phyloP scores from a whole-genome alignment of 805 yeast species.

The Tetrapisispora arboricola region DNA sequence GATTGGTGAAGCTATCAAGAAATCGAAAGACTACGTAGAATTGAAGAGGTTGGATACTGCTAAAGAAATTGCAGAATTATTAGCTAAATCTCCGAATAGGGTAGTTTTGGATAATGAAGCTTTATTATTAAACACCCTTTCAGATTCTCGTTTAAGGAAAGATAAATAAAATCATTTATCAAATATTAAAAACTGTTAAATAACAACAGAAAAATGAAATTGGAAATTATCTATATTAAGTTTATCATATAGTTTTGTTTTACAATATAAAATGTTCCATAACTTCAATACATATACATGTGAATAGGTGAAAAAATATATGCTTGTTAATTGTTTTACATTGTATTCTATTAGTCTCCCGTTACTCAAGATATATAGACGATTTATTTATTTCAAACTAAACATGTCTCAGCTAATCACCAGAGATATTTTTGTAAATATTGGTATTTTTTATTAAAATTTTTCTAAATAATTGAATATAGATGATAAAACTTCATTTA shows the following conservation, averaged over 20 bases:
- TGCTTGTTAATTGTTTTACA: too few species aligned
- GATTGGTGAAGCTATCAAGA: slow-evolving; percentile 98
- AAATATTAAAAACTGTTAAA: not conserved
- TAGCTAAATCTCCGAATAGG: slow-evolving; percentile 82
- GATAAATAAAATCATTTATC: not conserved
- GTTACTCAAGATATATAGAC: too few species aligned
- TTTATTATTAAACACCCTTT: slow-evolving; percentile 75
- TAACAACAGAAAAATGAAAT: not conserved
- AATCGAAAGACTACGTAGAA: slow-evolving; percentile 91
- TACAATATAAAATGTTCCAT: too few species aligned
- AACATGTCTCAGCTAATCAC: too few species aligned
- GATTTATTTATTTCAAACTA: too few species aligned
- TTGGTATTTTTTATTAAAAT: not conserved
- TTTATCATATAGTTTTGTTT: too few species aligned
- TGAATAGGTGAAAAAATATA: not conserved
- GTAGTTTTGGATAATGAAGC: slow-evolving; percentile 88
- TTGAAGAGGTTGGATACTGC: slow-evolving; percentile 96
- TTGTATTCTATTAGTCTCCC: too few species aligned
- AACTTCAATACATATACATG: too few species aligned
- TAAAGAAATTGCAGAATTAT: slow-evolving; percentile 80
- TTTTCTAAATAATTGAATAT: too few species aligned
- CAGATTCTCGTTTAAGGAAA: slow-evolving; percentile 48
- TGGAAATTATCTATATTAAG: not conserved
- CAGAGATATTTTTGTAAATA: too few species aligned
- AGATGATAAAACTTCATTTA: too few species aligned